A percentile compares a stretch with the other conserved stretches of the same genome.
Evolutionary conservation across 352 stramenopile genomes (phyloP).

Genomic region (Pythium folliculosum): DNA sequence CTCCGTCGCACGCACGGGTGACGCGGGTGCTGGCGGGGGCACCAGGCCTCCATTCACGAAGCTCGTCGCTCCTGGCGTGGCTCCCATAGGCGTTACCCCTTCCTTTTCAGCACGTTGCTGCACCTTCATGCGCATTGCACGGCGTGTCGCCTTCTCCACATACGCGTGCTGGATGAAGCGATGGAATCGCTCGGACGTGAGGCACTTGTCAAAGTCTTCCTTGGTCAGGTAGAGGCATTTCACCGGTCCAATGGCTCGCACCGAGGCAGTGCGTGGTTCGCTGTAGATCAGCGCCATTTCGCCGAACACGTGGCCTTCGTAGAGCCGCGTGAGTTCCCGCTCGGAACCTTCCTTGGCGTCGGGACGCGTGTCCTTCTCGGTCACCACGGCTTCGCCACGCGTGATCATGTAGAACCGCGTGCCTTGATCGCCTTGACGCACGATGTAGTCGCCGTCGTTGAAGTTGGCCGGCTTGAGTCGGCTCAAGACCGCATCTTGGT

Average conservation of each 20-base stretch:
- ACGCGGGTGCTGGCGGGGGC: slow-evolving; percentile 49
- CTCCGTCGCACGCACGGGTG: slow-evolving; percentile 51
- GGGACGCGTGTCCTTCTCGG: slow-evolving; percentile 52
- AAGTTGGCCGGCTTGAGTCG: slow-evolving; percentile 84
- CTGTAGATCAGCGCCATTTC: slow-evolving; percentile 90
- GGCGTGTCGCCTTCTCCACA: slow-evolving; percentile 82
- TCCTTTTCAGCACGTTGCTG: slow-evolving; percentile 55
- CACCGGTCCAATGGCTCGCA: slow-evolving; percentile 74
- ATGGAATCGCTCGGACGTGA: slow-evolving; percentile 83
- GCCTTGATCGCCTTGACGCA: slow-evolving; percentile 87
- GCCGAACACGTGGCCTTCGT: slow-evolving; percentile 88
- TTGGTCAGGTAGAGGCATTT: slow-evolving; percentile 88
- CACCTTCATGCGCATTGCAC: slow-evolving; percentile 76
- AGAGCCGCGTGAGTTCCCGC: slow-evolving; percentile 80
- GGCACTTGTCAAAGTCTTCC: slow-evolving; percentile 87
- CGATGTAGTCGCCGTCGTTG: slow-evolving; percentile 86
- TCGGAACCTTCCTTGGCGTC: slow-evolving; percentile 32
- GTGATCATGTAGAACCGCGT: slow-evolving; percentile 91
- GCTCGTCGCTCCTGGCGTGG: not conserved
- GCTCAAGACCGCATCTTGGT: slow-evolving; percentile 84
- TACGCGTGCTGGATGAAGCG: slow-evolving; percentile 86
- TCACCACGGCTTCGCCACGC: slow-evolving; percentile 80
- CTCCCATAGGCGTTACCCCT: slow-evolving; percentile 16
- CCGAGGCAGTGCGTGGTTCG: slow-evolving; percentile 80
- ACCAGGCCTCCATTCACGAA: slow-evolving; percentile 29